Evolutionary conservation across 2,329 filamentous ascomycete genomes (phyloP), one percentile per base, ranked within the genome.

Genomic region (Amauroascus verrucosus): DNA sequence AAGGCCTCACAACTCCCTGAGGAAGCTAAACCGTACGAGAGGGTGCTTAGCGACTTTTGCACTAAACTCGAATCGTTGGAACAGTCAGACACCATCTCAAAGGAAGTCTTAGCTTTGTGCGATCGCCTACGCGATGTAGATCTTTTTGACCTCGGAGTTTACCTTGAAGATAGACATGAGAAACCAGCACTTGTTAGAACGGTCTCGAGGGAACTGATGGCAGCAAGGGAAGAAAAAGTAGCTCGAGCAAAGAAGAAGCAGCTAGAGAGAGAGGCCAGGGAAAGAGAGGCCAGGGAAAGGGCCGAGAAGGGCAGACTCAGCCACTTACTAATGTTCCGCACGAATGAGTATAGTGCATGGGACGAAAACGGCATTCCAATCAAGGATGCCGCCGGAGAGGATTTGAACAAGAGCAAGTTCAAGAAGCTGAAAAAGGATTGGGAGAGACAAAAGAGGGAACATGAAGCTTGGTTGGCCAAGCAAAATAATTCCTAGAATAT

Each of bases 401-500:
- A 94, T 60, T 76, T 96, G 35, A 79, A 86, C 3, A 95, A 95
- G 75, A 85, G 79, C 56, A 80, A 82, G 64, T 64, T 72, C 48
- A 96, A 96, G 77, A 90, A 88, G 74, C 69, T 95, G 61, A 83
- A 77, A 71, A 96, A 96, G 75, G 84, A 88, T 53, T 95, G 87
- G 87, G 86, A 94, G 62, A 83, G 77, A 66, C 91, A 96, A 74
- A 93, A 89, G 77, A 94, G 91, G 77, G 68, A 80, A 55, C 84
- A 90, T 67, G 84, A 90, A 58, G 81, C 83, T 57, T 85, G 72
- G 67, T 54, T 69, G 40, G 49, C 38, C 16, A 51, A 37, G 16
- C 49, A 51, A 16, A 35, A 35, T 18, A n/a, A 20, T 7, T 24
- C 32, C 26, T 51, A 45, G 40, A 45, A 1, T 28, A 40, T 28